Evolutionary conservation across 805 yeast species (phyloP), one percentile per base, ranked within the genome.

Genomic region (Sugiyamaella smithiae): DNA sequence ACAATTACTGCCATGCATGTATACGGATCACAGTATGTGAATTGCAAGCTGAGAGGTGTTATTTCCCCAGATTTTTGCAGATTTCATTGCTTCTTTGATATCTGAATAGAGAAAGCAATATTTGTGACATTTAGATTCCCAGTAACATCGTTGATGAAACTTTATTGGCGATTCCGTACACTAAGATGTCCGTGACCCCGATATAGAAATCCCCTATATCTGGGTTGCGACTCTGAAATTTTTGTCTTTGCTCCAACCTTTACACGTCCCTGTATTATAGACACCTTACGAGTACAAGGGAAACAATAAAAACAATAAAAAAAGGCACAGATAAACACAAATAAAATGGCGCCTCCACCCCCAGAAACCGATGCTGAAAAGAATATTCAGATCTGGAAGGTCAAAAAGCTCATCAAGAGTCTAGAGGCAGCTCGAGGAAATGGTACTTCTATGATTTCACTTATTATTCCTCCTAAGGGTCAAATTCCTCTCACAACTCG

Each of bases 321-420:
- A 35, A 35, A 17, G 24, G 12, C 12, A 35, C 12, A 35, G 24
- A 20, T 16, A 35, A 17, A 35, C 8, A 20, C 6, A 35, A 11
- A 35, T 20, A 31, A 43, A 43, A 54, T 54, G 57, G 51, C 56
- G 8, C 50, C 57, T 9, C 41, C 48, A 22, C 41, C 35, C 22
- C 28, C 49, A 7, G 61, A 57, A 26, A 41, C 50, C 22, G 96
- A 88, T 58, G 93, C 95, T 46, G 99, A 93, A 67, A 89, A 87
- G 74, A 91, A 90, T 74, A 91, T 93, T 67, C 96, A 93, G 75
- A 90, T 93, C 76, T 93, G 99, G 99, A 93, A 93, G 82, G 83
- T 93, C 77, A 91, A 90, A 77, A 93, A 93, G 73, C 78, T 88
- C 29, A 80, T 90, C 77, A 86, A 86, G 71, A 80, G 85, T 52